These are phyloP conservation scores for Metschnikowia gelsemii DNA, from an alignment of 805 yeast genomes.

Conservation along the genomic window DNA sequence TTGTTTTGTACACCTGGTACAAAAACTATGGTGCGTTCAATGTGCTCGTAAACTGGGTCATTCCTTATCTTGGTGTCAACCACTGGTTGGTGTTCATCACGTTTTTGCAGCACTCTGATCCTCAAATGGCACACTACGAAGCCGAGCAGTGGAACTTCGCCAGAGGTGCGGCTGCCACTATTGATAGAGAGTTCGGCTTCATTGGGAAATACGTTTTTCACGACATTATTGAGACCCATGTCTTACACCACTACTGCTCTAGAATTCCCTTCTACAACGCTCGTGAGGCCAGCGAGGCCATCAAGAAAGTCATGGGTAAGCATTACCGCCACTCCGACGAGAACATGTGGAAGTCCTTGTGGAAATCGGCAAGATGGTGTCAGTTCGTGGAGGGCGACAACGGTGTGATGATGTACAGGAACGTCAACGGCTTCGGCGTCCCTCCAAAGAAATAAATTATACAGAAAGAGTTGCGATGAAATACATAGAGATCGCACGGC, in stretches of 20 bases:
- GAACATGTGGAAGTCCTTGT: slow-evolving; percentile 69
- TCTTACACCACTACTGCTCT: slow-evolving; percentile 78
- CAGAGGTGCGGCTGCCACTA: slow-evolving; percentile 87
- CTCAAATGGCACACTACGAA: slow-evolving; percentile 76
- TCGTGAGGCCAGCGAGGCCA: slow-evolving; percentile 74
- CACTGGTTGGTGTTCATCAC: slow-evolving; percentile 91
- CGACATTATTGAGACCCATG: slow-evolving; percentile 89
- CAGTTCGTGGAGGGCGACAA: slow-evolving; percentile 73
- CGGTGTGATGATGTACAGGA: slow-evolving; percentile 61
- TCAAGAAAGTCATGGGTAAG: slow-evolving; percentile 81
- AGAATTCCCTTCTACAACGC: slow-evolving; percentile 87
- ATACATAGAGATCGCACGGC: too few relatives aligned
- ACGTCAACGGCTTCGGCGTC: slow-evolving; percentile 44
- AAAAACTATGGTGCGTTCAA: slow-evolving; percentile 61
- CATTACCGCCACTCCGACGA: slow-evolving; percentile 68
- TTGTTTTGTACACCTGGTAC: slow-evolving; percentile 59
- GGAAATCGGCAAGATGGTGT: slow-evolving; percentile 63
- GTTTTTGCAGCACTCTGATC: slow-evolving; percentile 80
- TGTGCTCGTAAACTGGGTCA: slow-evolving; percentile 64
- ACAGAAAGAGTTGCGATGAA: not conserved
- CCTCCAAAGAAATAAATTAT: slow-evolving; percentile 18
- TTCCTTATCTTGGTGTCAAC: slow-evolving; percentile 79
- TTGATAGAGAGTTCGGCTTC: slow-evolving; percentile 81
- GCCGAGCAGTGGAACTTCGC: slow-evolving; percentile 78
- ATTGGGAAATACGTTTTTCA: slow-evolving; percentile 78